Conservation (phyloP, 2,329 filamentous ascomycete genomes). For the Fusarium floridanum region DNA sequence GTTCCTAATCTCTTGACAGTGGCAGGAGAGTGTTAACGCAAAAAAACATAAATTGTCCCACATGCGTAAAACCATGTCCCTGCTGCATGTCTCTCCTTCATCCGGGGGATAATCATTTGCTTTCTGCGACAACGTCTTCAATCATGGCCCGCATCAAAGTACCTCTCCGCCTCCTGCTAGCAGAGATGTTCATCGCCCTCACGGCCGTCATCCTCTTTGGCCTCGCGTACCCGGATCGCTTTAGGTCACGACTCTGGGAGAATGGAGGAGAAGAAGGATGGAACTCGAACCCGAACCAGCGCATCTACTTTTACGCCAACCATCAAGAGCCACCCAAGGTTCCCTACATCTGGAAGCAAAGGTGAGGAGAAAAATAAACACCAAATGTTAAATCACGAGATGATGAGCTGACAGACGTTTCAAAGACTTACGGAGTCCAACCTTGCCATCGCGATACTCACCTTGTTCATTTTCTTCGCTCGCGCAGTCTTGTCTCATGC, state of each 20-base stretch:
- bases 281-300: conserved; percentile 47
- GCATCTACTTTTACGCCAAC: conserved; percentile 50
- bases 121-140: not conserved
- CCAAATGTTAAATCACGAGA: not conserved
- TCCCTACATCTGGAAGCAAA: conserved; percentile 46
- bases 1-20: not conserved
- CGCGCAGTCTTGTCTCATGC: conserved; percentile 41
- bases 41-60: not conserved
- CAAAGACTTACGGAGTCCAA: conserved; percentile 47
- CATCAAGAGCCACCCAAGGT: conserved; percentile 46
- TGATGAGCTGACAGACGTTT: not conserved
- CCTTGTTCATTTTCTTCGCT: conserved; percentile 44
- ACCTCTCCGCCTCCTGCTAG: conserved; percentile 21
- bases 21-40: too few relatives aligned
- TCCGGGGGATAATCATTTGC: not conserved
- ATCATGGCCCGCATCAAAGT: conserved; percentile 33
- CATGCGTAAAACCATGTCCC: conserved; percentile 9
- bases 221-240: conserved; percentile 41
- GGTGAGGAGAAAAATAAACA: conserved; percentile 26
- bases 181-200: conserved; percentile 35
- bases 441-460: conserved; percentile 48
- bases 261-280: conserved; percentile 47
- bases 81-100: not conserved
- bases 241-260: conserved; percentile 44
- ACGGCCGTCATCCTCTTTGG: conserved; percentile 36